Base-by-base conservation (phyloP, 176 grass and related monocot species). In the Aegilops speltoides region DNA sequence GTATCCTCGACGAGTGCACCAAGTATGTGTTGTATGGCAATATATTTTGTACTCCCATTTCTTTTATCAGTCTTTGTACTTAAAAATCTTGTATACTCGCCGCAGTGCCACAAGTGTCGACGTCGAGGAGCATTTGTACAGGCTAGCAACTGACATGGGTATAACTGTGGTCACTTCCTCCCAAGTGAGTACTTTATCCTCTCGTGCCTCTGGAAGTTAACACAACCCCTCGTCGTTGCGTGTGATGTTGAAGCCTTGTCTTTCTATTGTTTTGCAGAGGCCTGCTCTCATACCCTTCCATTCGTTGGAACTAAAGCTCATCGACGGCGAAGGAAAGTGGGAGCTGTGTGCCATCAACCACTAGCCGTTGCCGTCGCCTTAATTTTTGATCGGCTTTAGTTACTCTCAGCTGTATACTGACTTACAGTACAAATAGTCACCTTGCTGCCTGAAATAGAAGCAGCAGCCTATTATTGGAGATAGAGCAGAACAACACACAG, bases 271-370 rank as follows among this genome's bases (percentile, higher is more conserved):
- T 89, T 93, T 91, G 17, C 84, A 99, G 97, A 91, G 97, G 57
- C 97, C 97, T 80, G 97, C 97, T 40, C 92, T 99, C 15, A 93
- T 99, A 80, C 97, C 92, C 13, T 99, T 96, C 77, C 94, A 99
- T 94, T 94, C 92, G 0, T 61, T 91, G 92, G 97, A 99, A 76
- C 84, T 99, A 80, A 99, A 94, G 81, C 92, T 99, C 73, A 93
- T 99, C 23, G 97, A 99, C 29, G 97, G 94, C 8, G 97, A 96
- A 78, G 97, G 97, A n/a, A 99, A 96, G 38, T 99, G 97, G 94
- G 92, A 99, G 68, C 85, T 96, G 14, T 90, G 94, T 64, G 31
- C 63, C 68, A 99, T 99, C 80, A 83, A 94, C 71, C 89, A 93
- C 37, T 93, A 86, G 92, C 31, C 4, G 6, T 45, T 62, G 80